A percentile compares a stretch with the other conserved stretches of the same genome.
These are phyloP conservation scores for Alnus glutinosa DNA, from an alignment of 306 rosid genomes.

Conservation along the genomic window DNA sequence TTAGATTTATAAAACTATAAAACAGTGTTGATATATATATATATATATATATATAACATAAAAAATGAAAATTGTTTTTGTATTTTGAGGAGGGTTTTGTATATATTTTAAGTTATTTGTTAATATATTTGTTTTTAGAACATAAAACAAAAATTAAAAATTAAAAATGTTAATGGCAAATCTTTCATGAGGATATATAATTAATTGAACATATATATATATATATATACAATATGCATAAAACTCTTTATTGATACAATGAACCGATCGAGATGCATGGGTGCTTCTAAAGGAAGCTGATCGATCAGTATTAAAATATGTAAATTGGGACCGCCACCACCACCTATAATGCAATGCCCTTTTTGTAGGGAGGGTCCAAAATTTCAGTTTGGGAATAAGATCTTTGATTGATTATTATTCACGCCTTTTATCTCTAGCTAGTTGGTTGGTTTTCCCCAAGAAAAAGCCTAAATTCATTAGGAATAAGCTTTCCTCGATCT, in stretches of 20 bases:
- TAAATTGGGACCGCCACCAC: conserved; percentile 44
- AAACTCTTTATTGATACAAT: conserved; percentile 1
- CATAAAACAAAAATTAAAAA: neutral
- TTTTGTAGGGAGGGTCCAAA: conserved; percentile 35
- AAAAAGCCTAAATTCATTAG: conserved; percentile 1
- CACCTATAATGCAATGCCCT: conserved; percentile 3
- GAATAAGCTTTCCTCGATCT: neutral
- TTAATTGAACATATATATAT: too few relatives aligned
- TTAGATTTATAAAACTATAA: too few relatives aligned
- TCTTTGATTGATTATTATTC: conserved; percentile 26
- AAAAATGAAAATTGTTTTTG: too few relatives aligned
- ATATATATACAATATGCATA: neutral
- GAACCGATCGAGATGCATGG: neutral
- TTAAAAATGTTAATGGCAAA: neutral
- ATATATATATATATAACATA: too few relatives aligned
- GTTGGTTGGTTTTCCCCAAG: conserved; percentile 35
- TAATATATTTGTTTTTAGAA: neutral
- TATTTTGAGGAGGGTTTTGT: too few relatives aligned
- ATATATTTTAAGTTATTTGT: too few relatives aligned
- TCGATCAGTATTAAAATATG: neutral
- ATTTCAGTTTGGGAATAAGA: conserved; percentile 32
- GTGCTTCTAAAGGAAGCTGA: neutral
- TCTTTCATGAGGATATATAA: neutral
- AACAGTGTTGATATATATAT: too few relatives aligned
- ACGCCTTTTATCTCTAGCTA: conserved; percentile 30